Evolutionary conservation across 73 alveolate genomes (phyloP).

Genomic region (Loxodes magnus): DNA sequence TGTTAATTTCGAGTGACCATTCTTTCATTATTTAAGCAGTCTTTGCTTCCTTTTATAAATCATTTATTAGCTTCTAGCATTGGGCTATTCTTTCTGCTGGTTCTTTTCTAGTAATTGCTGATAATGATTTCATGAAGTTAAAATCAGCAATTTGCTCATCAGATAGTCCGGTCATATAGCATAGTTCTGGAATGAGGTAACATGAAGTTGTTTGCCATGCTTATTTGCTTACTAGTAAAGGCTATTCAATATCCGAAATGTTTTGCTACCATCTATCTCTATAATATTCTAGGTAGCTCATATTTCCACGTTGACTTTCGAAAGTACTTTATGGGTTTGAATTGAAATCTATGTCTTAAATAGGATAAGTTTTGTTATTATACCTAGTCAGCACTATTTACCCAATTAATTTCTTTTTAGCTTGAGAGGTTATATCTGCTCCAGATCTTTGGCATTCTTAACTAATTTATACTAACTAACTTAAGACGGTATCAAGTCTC

Average conservation of each 20-base stretch:
- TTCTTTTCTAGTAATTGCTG: constrained; percentile 63
- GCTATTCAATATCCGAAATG: constrained; percentile 41
- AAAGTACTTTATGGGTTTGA: constrained; percentile 43
- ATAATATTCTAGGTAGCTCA: constrained; percentile 45
- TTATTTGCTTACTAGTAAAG: constrained; percentile 36
- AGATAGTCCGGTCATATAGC: constrained; percentile 86
- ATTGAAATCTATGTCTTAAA: constrained; percentile 57
- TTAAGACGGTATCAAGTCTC: background rate
- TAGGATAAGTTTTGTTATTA: constrained; percentile 64
- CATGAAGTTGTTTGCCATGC: constrained; percentile 14
- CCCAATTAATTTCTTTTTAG: constrained; percentile 43
- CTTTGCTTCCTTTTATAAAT: constrained; percentile 39
- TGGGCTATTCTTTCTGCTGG: constrained; percentile 67
- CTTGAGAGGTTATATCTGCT: constrained; percentile 10
- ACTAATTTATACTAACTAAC: constrained; percentile 2
- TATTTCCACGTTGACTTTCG: constrained; percentile 32
- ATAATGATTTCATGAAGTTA: constrained; percentile 75
- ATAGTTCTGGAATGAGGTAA: constrained; percentile 56
- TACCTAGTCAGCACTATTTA: constrained; percentile 62
- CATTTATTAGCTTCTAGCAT: constrained; percentile 59
- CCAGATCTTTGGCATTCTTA: background rate
- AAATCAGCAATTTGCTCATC: constrained; percentile 84
- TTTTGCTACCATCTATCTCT: constrained; percentile 35
- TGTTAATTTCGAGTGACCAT: constrained; percentile 63
- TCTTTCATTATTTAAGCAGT: constrained; percentile 49